Base-by-base conservation (phyloP, 192 early-diverging fungal genomes). In the Gryganskiella cystojenkinii region DNA sequence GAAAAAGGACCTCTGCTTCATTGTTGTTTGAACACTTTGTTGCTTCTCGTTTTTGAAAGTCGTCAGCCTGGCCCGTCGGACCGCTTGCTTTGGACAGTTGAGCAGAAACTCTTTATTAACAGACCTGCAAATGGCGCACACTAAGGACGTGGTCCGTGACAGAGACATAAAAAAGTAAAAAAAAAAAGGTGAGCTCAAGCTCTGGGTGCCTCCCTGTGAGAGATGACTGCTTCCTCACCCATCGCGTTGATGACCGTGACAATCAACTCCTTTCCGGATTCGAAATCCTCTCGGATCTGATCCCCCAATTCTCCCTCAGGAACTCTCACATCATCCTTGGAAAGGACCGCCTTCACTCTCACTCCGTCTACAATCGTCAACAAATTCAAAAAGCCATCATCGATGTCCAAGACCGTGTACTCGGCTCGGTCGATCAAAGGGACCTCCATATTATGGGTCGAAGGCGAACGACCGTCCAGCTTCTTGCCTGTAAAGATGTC, bases 391-490 rank as follows among this genome's bases (percentile, higher is more conserved):
- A 92, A 96, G 71, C 90, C 97, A 55, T 97, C 95, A 64, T 94
- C 94, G 68, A 97, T 86, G 85, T 95, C 90, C 67, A 97, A 60
- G 67, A 99, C 89, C 6, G 68, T 58, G 86, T 87, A 99, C 80
- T 98, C 97, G 55, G 68, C 85, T 85, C 95, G 94, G 74, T 55
- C 79, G 71, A 99, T 92, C 83, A 96, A 89, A 79, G 98, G 98
- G 42, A 99, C 98, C 74, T 99, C 95, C 94, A 99, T 96, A 91
- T 99, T 99, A 92, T 99, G 98, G 82, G 97, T 99, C 83, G 98
- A 98, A 70, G 98, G 98, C 75, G 97, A 99, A 78, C 99, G 83
- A 85, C 98, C 97, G 87, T 99, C 98, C 80, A 91, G 85, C 92
- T 99, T 99, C 92, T 94, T 95, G 81, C 89, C 89, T 67, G 93